phyloP scores from a whole-genome alignment of 352 stramenopile species.

The Globisporangium irregulare region DNA sequence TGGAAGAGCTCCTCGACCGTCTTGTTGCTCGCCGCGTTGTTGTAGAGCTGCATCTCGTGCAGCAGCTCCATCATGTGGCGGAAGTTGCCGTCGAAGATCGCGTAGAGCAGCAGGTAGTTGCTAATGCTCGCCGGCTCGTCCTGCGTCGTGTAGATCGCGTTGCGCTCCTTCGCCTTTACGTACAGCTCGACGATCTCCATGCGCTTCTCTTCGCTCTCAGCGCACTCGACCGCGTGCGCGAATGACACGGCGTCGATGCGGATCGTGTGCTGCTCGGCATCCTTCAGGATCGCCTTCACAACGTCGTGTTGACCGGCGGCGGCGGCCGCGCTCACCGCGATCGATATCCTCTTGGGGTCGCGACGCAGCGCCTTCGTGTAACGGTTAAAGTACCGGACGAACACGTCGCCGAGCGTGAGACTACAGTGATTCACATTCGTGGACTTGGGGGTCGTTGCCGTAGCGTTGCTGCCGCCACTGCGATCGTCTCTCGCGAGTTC shows the following conservation, averaged over 20 bases:
- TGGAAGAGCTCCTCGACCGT: slow-evolving; percentile 46
- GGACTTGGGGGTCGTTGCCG: not conserved
- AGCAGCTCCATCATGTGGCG: slow-evolving; percentile 74
- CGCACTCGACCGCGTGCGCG: slow-evolving; percentile 53
- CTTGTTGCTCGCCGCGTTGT: slow-evolving; percentile 42
- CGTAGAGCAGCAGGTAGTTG: slow-evolving; percentile 63
- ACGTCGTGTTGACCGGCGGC: slow-evolving; percentile 30
- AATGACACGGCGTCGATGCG: slow-evolving; percentile 61
- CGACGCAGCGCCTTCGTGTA: slow-evolving; percentile 39
- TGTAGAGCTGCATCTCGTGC: slow-evolving; percentile 72
- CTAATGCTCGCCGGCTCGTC: slow-evolving; percentile 48
- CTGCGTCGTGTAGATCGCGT: slow-evolving; percentile 50
- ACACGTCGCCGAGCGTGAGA: slow-evolving; percentile 24
- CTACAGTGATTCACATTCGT: not conserved
- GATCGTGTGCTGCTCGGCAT: slow-evolving; percentile 37
- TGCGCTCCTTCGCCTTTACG: slow-evolving; percentile 45
- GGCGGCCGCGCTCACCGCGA: slow-evolving; percentile 55
- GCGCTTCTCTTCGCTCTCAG: slow-evolving; percentile 37
- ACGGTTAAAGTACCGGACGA: slow-evolving; percentile 47
- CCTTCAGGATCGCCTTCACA: slow-evolving; percentile 38
- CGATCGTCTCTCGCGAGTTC: not conserved
- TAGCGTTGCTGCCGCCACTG: not conserved
- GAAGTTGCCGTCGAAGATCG: slow-evolving; percentile 66
- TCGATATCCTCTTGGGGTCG: slow-evolving; percentile 52
- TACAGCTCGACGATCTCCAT: slow-evolving; percentile 59